Evolutionary conservation across 1,284 basidiomycete genomes (phyloP), one percentile per base, ranked within the genome.

Genomic region (Trametes versicolor): DNA sequence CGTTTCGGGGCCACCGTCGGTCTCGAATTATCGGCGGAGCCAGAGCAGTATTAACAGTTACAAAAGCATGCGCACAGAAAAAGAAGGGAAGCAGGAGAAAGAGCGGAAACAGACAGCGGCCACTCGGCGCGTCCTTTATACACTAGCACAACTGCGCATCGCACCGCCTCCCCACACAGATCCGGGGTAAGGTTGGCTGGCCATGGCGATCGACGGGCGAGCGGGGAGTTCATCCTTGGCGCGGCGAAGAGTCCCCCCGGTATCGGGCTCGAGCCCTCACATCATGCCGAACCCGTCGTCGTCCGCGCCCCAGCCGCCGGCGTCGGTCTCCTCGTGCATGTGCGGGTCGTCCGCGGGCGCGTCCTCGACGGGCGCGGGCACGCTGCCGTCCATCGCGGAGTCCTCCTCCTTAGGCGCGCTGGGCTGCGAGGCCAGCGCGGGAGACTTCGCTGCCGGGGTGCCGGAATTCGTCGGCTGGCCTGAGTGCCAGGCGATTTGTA

Each of bases 231-330:
- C n/a, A 21, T 21, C 45, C 45, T 48, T 48, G 50, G 50, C 49
- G 17, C 49, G 49, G 49, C 49, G 49, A 50, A 12, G 49, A 9
- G n/a, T 34, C 19, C 19, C 19, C 19, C 12, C 19, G 27, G 17
- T 13, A 2, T 10, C 32, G n/a, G 27, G 43, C n/a, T n/a, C 25
- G 47, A 6, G 45, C 27, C 21, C 39, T 81, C 71, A 86, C 59
- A 84, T 73, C 84, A 87, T 84, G 55, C 87, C 87, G 84, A 89
- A 90, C 52, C 84, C 87, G 71, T 89, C 87, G 68, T 88, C 88
- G 47, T 87, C 87, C 36, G 85, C 87, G 51, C 87, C 88, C 87
- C 88, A 89, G 32, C 87, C 86, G 67, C 83, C 84, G 0, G 83
- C 85, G 39, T 83, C 79, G 4, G 83, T 72, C 73, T 89, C 89